phyloP scores from a whole-genome alignment of 2,329 filamentous ascomycete genomes.

The Aspergillus sp. region DNA sequence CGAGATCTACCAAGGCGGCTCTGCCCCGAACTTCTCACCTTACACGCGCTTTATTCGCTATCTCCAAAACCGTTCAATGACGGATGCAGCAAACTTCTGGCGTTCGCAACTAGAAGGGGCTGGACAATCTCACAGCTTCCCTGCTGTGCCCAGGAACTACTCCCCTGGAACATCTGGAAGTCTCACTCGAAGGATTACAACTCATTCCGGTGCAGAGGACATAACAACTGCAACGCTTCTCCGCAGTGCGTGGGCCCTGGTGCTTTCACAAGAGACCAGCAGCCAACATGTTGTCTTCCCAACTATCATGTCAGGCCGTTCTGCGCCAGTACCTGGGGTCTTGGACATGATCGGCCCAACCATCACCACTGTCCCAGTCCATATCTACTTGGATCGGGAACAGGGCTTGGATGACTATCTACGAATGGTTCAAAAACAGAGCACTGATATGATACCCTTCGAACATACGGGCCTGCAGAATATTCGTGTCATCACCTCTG shows the following conservation, averaged over 20 bases:
- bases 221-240: neutral
- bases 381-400: neutral
- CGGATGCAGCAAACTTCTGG: neutral
- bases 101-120: neutral
- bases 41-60: too few species aligned
- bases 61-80: neutral
- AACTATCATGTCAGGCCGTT: neutral
- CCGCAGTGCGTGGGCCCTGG: neutral
- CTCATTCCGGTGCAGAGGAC: neutral
- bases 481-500: neutral
- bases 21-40: too few species aligned
- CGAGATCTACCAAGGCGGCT: too few species aligned
- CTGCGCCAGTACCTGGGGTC: neutral
- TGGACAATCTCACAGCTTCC: neutral
- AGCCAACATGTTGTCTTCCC: neutral
- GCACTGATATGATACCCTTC: neutral
- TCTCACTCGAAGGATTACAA: neutral
- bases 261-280: neutral
- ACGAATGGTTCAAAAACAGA: neutral
- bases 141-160: neutral
- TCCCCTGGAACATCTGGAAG: neutral
- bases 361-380: neutral
- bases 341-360: neutral
- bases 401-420: neutral
- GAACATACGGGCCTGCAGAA: neutral